Evolutionary conservation across 108 stramenopile genomes (phyloP), one percentile per base, ranked within the genome.

Genomic region (Skeletonema grethae): DNA sequence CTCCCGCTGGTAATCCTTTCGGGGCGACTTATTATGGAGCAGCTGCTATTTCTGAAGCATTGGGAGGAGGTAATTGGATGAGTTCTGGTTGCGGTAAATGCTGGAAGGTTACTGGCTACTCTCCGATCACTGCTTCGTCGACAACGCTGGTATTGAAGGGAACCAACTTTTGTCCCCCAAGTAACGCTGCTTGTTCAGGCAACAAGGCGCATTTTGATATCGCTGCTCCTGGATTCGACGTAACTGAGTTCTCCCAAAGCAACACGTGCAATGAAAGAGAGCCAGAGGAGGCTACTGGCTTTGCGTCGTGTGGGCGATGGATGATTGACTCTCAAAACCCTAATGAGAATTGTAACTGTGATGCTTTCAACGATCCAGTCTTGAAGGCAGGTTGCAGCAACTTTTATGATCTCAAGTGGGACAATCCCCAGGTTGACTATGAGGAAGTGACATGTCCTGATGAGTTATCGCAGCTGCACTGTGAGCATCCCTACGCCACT

Each of bases 381-480:
- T 61, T 82, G 22, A 67, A 61, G 13, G 48, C 34, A 12, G 80
- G 75, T 7, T 76, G 80, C 59, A 70, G 67, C n/a, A n/a, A n/a
- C n/a, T n/a, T n/a, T n/a, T n/a, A n/a, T n/a, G n/a, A n/a, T n/a
- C n/a, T n/a, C n/a, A n/a, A n/a, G n/a, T n/a, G n/a, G n/a, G n/a
- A n/a, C n/a, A n/a, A n/a, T n/a, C n/a, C n/a, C n/a, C n/a, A 50
- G 1, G 83, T 84, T 31, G 35, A 5, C 5, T 84, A 80, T 63
- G 74, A 80, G 65, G 83, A 80, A 61, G 83, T 84, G 57, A 24
- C 69, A 7, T 85, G 84, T 67, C 84, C 80, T 32, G 18, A 59
- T 11, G 84, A 85, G 50, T 34, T 85, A 20, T 28, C 63, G 7
- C 25, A 31, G 29, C 55, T 84, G 4, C 74, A 69, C 24, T 84